Evolutionary conservation across 208 protist genomes (phyloP).

Genomic region (Wallacemonas sp.): DNA sequence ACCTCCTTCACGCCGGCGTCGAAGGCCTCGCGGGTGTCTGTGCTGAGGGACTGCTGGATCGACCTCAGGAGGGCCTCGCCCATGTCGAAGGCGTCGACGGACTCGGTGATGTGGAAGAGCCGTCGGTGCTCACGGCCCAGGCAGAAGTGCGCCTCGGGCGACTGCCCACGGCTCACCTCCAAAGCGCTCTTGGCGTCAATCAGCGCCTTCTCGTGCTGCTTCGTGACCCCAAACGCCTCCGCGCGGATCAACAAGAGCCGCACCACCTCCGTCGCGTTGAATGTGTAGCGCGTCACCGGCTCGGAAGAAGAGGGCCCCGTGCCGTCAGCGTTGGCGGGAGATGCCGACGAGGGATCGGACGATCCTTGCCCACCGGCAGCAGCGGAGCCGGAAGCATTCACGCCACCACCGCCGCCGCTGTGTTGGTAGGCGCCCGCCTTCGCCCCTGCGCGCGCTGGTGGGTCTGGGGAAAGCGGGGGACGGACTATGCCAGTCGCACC

Average conservation of each 20-base stretch:
- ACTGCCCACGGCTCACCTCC: constrained; percentile 43
- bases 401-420: no score
- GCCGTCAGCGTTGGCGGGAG: no score
- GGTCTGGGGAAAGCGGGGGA: background rate
- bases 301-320: no score
- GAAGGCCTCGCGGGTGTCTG: constrained; percentile 8
- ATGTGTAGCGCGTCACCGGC: background rate
- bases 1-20: constrained; percentile 17
- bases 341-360: no score
- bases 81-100: constrained; percentile 59
- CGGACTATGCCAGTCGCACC: background rate
- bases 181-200: constrained; percentile 57
- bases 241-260: constrained; percentile 70
- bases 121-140: constrained; percentile 57
- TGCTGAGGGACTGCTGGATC: constrained; percentile 21
- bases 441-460: background rate
- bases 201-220: constrained; percentile 58
- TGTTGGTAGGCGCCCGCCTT: no score
- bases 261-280: constrained; percentile 62
- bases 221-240: constrained; percentile 51
- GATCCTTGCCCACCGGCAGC: no score
- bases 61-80: constrained; percentile 49
- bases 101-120: constrained; percentile 46
- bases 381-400: no score
- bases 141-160: constrained; percentile 66